phyloP scores from a whole-genome alignment of 164 flowering plant genomes.

The Houttuynia cordata region DNA sequence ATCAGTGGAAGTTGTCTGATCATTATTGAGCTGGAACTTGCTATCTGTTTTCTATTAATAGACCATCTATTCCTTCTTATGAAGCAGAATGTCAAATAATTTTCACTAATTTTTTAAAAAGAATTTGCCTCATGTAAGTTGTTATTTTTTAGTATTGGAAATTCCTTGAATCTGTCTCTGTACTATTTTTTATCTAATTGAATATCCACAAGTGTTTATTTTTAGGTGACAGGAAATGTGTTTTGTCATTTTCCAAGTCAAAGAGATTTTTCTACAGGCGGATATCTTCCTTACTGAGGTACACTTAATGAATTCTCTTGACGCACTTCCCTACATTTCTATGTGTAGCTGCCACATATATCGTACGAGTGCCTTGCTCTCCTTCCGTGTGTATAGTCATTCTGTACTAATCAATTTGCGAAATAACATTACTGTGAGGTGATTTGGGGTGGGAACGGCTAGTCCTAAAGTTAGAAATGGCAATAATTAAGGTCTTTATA shows the following conservation, averaged over 20 bases:
- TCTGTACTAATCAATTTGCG: background rate
- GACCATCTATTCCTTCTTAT: too few relatives aligned
- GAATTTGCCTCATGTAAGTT: too few relatives aligned
- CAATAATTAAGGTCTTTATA: too few relatives aligned
- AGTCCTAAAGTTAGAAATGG: background rate
- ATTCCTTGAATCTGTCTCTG: background rate
- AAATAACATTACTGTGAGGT: too few relatives aligned
- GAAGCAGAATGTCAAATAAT: too few relatives aligned
- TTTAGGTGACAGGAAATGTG: background rate
- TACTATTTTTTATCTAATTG: too few relatives aligned
- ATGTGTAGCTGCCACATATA: background rate
- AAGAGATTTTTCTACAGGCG: background rate
- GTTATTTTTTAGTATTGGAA: background rate
- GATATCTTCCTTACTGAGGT: background rate
- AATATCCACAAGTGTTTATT: background rate
- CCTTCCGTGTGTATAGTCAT: background rate
- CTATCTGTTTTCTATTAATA: too few relatives aligned
- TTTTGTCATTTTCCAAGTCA: background rate
- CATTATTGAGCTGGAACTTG: too few relatives aligned
- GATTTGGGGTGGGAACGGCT: slow-evolving; percentile 1
- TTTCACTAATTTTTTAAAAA: too few relatives aligned
- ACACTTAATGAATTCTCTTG: background rate
- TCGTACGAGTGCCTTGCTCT: background rate
- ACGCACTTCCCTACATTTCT: background rate
- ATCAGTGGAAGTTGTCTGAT: too few relatives aligned